A percentile compares a stretch with the other conserved stretches of the same genome.
Evolutionary conservation across 139 green algal genomes (phyloP).

Genomic region (Chlamydomonas sp.): DNA sequence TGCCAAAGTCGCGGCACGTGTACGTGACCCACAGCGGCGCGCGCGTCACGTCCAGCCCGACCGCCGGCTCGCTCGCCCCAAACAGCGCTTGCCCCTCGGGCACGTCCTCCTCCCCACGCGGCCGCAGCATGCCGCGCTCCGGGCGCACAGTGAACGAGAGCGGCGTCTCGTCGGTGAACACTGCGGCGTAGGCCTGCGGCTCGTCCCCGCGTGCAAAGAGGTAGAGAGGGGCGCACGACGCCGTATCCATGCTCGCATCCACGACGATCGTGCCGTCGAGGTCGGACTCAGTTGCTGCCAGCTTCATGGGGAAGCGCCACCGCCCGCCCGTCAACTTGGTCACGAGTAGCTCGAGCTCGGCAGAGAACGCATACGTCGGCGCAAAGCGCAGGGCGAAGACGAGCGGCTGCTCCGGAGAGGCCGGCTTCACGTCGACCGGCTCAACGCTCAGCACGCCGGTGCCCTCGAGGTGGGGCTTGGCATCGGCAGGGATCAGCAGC

Average conservation of each 20-base stretch:
- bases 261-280: conserved; percentile 38
- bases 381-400: conserved; percentile 30
- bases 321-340: conserved; percentile 43
- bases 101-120: not conserved
- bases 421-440: conserved; percentile 3
- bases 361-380: conserved; percentile 27
- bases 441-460: not conserved
- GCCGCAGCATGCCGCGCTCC: conserved; percentile 20
- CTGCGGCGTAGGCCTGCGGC: conserved; percentile 31
- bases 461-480: not conserved
- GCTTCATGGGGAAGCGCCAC: conserved; percentile 54
- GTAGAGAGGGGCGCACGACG: conserved; percentile 12
- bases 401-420: conserved; percentile 14
- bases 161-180: conserved; percentile 42
- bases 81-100: too few relatives aligned
- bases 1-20: conserved; percentile 45
- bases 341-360: conserved; percentile 41
- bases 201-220: conserved; percentile 18
- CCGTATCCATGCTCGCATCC: conserved; percentile 38
- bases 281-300: conserved; percentile 36
- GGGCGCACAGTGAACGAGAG: conserved; percentile 40
- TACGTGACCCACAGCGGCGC: conserved; percentile 34
- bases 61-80: too few relatives aligned
- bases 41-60: too few relatives aligned
- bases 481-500: conserved; percentile 26